Evolutionary conservation across 768 basidiomycete species (phyloP).

Genomic region (Xanthoconium stramineum): DNA sequence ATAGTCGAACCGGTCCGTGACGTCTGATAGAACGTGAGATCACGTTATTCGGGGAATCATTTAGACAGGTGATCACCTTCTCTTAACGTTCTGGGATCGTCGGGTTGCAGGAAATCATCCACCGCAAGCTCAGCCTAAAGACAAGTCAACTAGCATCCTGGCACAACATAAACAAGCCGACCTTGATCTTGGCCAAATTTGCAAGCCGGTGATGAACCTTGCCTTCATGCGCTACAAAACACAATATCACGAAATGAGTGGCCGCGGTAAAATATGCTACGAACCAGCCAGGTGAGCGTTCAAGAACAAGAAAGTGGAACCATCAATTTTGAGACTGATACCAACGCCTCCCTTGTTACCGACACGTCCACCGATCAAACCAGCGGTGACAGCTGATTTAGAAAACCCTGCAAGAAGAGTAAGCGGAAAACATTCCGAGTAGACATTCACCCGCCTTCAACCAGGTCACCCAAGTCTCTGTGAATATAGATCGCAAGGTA

Average conservation of each 20-base stretch:
- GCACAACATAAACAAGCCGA: conserved; percentile 19
- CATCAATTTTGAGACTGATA: conserved; percentile 80
- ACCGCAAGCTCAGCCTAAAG: conserved; percentile 68
- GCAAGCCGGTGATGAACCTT: conserved; percentile 75
- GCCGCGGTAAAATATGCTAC: conserved; percentile 1
- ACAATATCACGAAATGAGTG: neutral
- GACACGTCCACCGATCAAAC: conserved; percentile 84
- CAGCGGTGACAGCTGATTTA: conserved; percentile 82
- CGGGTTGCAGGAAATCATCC: conserved; percentile 66
- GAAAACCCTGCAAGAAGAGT: conserved; percentile 51
- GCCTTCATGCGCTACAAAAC: conserved; percentile 64
- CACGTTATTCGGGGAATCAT: neutral
- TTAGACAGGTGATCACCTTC: conserved; percentile 50
- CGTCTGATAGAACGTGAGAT: conserved; percentile 39
- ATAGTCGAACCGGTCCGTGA: conserved; percentile 87
- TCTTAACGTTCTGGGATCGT: conserved; percentile 62
- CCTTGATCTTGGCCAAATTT: conserved; percentile 89
- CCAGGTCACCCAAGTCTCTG: conserved; percentile 60
- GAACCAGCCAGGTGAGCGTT: conserved; percentile 88
- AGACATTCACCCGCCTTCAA: conserved; percentile 46
- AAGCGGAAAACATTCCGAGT: neutral
- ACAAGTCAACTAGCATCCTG: conserved; percentile 2
- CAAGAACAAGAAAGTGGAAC: conserved; percentile 82
- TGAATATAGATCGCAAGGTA: conserved; percentile 77
- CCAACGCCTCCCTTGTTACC: conserved; percentile 95